Conservation (phyloP, 345 rosid genomes). For the Syzygium oleosum region DNA sequence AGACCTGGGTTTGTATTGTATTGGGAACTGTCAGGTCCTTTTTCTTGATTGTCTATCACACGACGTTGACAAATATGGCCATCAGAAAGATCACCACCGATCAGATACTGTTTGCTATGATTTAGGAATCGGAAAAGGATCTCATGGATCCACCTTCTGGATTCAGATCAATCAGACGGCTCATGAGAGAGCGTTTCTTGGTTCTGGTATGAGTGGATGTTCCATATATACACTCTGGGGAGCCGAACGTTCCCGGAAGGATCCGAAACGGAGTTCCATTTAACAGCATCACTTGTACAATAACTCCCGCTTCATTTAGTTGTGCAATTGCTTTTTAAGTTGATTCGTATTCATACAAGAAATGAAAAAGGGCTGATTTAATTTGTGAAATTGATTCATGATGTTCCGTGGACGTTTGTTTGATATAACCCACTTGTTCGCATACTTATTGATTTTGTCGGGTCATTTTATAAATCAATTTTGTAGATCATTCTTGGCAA, state of each 20-base stretch:
- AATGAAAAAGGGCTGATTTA: background rate
- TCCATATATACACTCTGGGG: background rate
- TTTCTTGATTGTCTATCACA: background rate
- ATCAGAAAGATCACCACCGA: background rate
- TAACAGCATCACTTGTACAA: background rate
- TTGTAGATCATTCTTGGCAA: background rate
- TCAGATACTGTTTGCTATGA: background rate
- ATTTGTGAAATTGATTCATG: background rate
- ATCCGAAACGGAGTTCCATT: rapidly evolving
- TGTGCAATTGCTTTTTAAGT: background rate
- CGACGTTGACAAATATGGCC: background rate
- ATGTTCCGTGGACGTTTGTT: background rate
- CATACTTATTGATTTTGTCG: background rate
- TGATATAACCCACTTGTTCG: background rate
- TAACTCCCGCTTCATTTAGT: background rate
- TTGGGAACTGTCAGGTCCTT: background rate
- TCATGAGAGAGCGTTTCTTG: background rate
- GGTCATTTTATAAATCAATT: background rate
- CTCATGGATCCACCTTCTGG: background rate
- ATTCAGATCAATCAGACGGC: background rate
- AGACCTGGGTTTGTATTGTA: background rate
- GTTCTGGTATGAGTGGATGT: background rate
- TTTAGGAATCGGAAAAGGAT: background rate
- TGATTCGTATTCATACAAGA: background rate
- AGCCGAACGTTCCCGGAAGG: background rate